phyloP scores from a whole-genome alignment of 2,329 filamentous ascomycete species.

The Cyphellophora europaea region DNA sequence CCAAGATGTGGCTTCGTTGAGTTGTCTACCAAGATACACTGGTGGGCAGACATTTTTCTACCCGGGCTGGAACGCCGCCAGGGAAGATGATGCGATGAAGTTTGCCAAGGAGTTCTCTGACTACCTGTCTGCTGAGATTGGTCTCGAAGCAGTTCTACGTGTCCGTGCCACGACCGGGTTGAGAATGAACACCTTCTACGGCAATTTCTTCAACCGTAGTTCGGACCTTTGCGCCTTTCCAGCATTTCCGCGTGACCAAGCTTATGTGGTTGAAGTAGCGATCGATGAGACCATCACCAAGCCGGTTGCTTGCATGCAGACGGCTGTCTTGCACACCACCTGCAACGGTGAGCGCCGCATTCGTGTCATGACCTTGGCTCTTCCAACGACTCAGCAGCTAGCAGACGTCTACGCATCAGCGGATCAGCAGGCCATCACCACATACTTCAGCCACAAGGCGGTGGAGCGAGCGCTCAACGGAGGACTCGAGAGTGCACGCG shows the following conservation, averaged over 20 bases:
- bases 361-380: slow-evolving; percentile 81
- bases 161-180: slow-evolving; percentile 91
- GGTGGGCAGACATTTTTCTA: slow-evolving; percentile 99
- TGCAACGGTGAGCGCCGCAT: slow-evolving; percentile 96
- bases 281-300: slow-evolving; percentile 93
- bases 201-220: slow-evolving; percentile 98
- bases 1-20: slow-evolving; percentile 92
- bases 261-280: slow-evolving; percentile 94
- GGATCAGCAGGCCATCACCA: slow-evolving; percentile 85
- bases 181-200: slow-evolving; percentile 96
- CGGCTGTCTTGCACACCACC: slow-evolving; percentile 91
- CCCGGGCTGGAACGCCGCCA: slow-evolving; percentile 90
- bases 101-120: slow-evolving; percentile 96
- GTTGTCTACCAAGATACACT: slow-evolving; percentile 90
- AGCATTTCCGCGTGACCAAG: slow-evolving; percentile 92
- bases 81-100: slow-evolving; percentile 92
- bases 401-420: slow-evolving; percentile 90
- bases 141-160: slow-evolving; percentile 87
- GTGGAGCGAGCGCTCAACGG: slow-evolving; percentile 81
- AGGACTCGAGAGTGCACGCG: slow-evolving; percentile 81
- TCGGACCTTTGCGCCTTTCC: slow-evolving; percentile 97
- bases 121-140: slow-evolving; percentile 93
- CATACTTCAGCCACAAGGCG: slow-evolving; percentile 95
- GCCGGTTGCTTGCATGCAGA: slow-evolving; percentile 84
- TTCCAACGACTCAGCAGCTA: slow-evolving; percentile 85